phyloP scores from a whole-genome alignment of 164 flowering plant species.

The Dillenia suffruticosa region DNA sequence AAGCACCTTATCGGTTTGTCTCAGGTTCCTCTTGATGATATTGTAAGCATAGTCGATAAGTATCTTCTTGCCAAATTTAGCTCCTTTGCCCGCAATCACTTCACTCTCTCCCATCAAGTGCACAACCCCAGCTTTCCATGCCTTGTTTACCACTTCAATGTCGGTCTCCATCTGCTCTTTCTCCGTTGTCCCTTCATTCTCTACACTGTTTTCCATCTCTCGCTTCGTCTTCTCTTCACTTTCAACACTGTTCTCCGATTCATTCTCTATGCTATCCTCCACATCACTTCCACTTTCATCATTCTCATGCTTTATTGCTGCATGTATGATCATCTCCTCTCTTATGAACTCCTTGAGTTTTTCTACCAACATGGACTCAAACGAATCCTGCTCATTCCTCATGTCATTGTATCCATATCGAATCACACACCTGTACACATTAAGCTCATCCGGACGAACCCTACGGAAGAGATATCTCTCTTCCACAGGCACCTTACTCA shows the following conservation, averaged over 20 bases:
- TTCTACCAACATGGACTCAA: conserved; percentile 18
- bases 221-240: no score
- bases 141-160: conserved; percentile 7
- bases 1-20: conserved; percentile 16
- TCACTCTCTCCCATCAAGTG: conserved; percentile 20
- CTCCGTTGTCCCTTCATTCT: neutral
- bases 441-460: conserved; percentile 18
- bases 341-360: conserved; percentile 16
- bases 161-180: conserved; percentile 1
- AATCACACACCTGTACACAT: conserved; percentile 18
- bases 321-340: conserved; percentile 4
- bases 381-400: conserved; percentile 16
- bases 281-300: no score
- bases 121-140: conserved; percentile 15
- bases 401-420: conserved; percentile 18
- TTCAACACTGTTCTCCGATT: no score
- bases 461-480: conserved; percentile 17
- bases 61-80: conserved; percentile 11
- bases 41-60: conserved; percentile 20
- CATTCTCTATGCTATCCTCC: no score
- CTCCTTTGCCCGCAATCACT: conserved; percentile 16
- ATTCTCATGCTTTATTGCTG: no score
- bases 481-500: conserved; percentile 17
- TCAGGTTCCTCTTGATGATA: conserved; percentile 17
- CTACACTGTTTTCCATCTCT: no score